Base-by-base conservation (phyloP, 208 protist species). In the Leishmania tarentolae region DNA sequence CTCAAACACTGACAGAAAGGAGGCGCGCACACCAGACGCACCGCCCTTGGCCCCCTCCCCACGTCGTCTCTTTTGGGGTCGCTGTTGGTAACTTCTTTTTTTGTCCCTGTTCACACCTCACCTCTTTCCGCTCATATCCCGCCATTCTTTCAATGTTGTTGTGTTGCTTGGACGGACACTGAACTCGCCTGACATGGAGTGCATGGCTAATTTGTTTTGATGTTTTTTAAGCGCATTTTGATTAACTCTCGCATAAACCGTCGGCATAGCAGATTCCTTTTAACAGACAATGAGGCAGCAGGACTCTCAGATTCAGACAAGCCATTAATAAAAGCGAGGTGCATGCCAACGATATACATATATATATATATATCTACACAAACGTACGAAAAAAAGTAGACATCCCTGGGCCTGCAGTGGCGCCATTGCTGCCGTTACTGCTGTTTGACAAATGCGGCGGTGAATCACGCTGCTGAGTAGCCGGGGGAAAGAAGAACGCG, bases 281-380 rank as follows among this genome's bases (percentile, higher is more conserved):
- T 73, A 73, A 73, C 13, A 52, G 69, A 3, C 50, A 31, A 28
- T 50, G 50, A 40, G 46, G 72, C 42, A 13, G 72, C 46, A 61
- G 2, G 6, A 28, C 31, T 57, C 50, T 46, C 50, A 56, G 35
- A 76, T 46, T 76, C 72, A n/a, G 31, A 76, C 61, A 76, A 76
- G 72, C n/a, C 31, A 13, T 61, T 24, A 70, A 78, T 24, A 76
- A 56, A 68, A n/a, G 75, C 37, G 75, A 77, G 53, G 44, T 28
- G 42, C 57, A 82, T 13, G 76, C 37, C 68, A 75, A 61, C 40
- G 72, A 15, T 3, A 37, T 7, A 40, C 13, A 28, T 19, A 15
- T 19, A 75, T n/a, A 56, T 6, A 40, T 24, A 71, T 52, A 53
- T 53, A 53, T 53, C 13, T 53, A 53, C 19, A 52, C 13, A 52